Evolutionary conservation across 2,329 filamentous ascomycete genomes (phyloP), one percentile per base, ranked within the genome.

Genomic region (Chaetomiaceae sp.): DNA sequence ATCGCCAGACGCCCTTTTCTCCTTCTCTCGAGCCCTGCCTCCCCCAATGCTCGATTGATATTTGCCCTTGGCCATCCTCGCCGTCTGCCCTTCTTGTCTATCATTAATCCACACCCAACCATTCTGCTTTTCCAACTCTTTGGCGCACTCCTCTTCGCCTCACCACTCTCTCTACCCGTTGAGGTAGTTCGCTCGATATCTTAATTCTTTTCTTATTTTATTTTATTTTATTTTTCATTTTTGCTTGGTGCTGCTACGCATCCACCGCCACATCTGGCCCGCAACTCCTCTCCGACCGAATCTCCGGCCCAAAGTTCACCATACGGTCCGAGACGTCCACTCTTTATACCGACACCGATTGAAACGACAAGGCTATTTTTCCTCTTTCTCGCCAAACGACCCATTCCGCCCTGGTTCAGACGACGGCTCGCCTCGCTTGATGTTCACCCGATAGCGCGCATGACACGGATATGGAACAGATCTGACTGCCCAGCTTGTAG

Each of bases 381-480:
- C n/a, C n/a, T 9, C 30, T 12, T n/a, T 19, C 14, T 8, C 5
- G 21, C 16, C 17, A n/a, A 38, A 23, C 30, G 10, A 34, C 27
- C 14, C 20, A 17, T 25, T 19, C 31, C 27, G 27, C 9, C 41
- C 30, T 12, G 17, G 30, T 49, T 17, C 41, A 12, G 40, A 39
- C 37, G 30, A 43, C 43, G 40, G 30, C 23, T 25, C 21, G 20
- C 47, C 34, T 45, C 35, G 46, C 51, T 31, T 42, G 44, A 44
- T 44, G 30, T 44, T 19, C 44, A 16, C 31, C 46, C 31, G 47
- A 38, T 38, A 44, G 53, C 51, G 45, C 58, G 59, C 57, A 66
- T 63, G 62, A 64, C 59, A 52, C 48, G 59, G 62, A 58, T 48
- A 65, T 66, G 64, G 62, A 58, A 59, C 55, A 46, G 49, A 57